phyloP scores from a whole-genome alignment of 768 basidiomycete species.

The Dentipellis fragilis region DNA sequence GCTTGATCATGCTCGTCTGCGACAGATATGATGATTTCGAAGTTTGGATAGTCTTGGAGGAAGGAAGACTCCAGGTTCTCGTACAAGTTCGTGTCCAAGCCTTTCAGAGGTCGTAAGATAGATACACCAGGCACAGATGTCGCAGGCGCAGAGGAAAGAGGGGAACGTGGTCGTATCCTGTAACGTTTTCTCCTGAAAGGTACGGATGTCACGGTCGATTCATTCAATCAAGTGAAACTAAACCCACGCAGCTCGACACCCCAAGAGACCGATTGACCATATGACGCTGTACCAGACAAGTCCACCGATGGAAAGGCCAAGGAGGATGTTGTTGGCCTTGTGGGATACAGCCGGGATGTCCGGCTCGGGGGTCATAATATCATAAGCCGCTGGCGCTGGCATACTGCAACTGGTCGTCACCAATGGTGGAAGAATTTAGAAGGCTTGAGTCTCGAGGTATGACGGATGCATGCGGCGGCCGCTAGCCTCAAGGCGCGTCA shows the following conservation, averaged over 20 bases:
- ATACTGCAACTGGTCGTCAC: too few species aligned
- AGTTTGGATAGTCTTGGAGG: conserved; percentile 83
- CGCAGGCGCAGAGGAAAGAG: conserved; percentile 37
- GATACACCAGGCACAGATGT: conserved; percentile 74
- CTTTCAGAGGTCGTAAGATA: conserved; percentile 89
- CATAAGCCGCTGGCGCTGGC: too few species aligned
- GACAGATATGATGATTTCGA: conserved; percentile 85
- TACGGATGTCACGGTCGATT: neutral
- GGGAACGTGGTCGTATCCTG: conserved; percentile 53
- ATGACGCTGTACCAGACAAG: conserved; percentile 30
- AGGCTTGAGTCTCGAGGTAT: too few species aligned
- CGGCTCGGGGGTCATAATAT: too few species aligned
- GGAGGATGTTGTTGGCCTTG: neutral
- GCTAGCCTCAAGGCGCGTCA: too few species aligned
- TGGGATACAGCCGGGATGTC: too few species aligned
- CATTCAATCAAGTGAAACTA: neutral
- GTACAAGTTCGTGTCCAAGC: conserved; percentile 89
- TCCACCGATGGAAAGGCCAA: conserved; percentile 8
- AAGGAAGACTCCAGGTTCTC: conserved; percentile 95
- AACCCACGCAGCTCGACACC: conserved; percentile 19
- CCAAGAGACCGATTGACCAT: conserved; percentile 27
- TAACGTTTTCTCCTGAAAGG: conserved; percentile 63
- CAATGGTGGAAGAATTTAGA: too few species aligned
- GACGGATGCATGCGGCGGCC: too few species aligned
- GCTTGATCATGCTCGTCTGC: conserved; percentile 87